Evolutionary conservation across 768 basidiomycete species (phyloP).

Genomic region (Clitopilus passeckerianus): DNA sequence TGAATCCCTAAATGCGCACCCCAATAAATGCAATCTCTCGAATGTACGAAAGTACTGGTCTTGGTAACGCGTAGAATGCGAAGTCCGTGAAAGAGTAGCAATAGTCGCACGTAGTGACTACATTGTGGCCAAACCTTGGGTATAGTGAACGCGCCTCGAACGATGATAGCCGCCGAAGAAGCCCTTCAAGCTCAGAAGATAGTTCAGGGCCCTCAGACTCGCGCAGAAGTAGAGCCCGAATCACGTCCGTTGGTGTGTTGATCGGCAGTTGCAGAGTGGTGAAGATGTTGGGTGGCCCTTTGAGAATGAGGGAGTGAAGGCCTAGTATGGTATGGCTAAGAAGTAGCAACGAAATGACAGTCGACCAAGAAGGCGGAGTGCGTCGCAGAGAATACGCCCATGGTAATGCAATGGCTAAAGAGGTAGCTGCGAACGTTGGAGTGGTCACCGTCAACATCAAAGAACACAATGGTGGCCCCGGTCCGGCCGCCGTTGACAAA

Average conservation of each 20-base stretch:
- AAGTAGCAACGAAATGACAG: slow-evolving; percentile 32
- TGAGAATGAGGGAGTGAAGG: slow-evolving; percentile 38
- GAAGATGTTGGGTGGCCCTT: slow-evolving; percentile 61
- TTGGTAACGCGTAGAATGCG: slow-evolving; percentile 51
- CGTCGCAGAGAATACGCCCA: slow-evolving; percentile 13
- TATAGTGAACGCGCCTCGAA: slow-evolving; percentile 57
- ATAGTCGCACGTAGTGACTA: slow-evolving; percentile 59
- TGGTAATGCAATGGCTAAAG: slow-evolving; percentile 11
- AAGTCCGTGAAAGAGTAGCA: slow-evolving; percentile 61
- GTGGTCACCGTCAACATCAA: slow-evolving; percentile 4
- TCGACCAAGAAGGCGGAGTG: slow-evolving; percentile 9
- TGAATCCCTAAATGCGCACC: slow-evolving; percentile 17
- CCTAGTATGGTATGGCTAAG: slow-evolving; percentile 48
- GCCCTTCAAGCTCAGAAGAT: slow-evolving; percentile 40
- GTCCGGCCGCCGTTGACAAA: not conserved
- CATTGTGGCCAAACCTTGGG: slow-evolving; percentile 64
- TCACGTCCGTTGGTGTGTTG: slow-evolving; percentile 45
- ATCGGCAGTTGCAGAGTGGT: slow-evolving; percentile 47
- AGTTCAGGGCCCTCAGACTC: slow-evolving; percentile 34
- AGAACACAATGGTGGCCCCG: not conserved
- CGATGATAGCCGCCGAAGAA: slow-evolving; percentile 51
- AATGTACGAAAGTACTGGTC: slow-evolving; percentile 53
- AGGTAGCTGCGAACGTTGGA: slow-evolving; percentile 10
- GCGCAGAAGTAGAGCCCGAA: slow-evolving; percentile 40
- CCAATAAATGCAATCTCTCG: slow-evolving; percentile 51